Conservation (phyloP, 75 land plant genomes). For the Chamaecyparis obtusa region DNA sequence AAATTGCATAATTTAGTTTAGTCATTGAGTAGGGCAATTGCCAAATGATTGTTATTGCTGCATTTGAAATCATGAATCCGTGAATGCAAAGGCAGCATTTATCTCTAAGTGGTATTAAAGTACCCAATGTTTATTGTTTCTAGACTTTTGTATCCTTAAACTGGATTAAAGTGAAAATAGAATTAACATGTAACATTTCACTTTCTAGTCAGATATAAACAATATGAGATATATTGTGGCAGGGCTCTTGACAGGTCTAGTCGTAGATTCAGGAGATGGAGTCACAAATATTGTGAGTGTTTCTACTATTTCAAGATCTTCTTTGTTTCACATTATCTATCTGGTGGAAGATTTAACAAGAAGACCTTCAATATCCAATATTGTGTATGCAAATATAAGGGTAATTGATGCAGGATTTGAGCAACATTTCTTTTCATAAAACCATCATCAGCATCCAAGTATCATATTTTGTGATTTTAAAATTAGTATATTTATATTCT, state of each 20-base stretch:
- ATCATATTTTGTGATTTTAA: background rate
- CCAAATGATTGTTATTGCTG: background rate
- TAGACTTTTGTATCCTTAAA: background rate
- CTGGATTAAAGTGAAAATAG: background rate
- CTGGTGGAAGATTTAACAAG: constrained; percentile 2
- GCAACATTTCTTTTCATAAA: background rate
- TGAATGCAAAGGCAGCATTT: background rate
- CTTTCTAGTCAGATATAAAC: constrained; percentile 1
- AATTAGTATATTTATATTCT: background rate
- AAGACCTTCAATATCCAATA: background rate
- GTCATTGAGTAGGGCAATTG: background rate
- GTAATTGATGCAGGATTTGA: background rate
- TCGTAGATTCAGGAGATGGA: constrained; percentile 59
- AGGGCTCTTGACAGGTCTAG: constrained; percentile 54
- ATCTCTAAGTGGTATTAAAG: background rate
- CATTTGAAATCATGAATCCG: background rate
- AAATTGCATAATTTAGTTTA: background rate
- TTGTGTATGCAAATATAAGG: constrained; percentile 2
- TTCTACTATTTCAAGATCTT: background rate
- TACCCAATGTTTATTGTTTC: background rate
- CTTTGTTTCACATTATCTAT: background rate
- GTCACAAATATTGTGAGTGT: constrained; percentile 53
- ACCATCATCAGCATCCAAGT: background rate
- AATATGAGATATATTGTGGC: background rate
- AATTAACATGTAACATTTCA: constrained; percentile 1